Evolutionary conservation across 2,329 filamentous ascomycete genomes (phyloP), one percentile per base, ranked within the genome.

Genomic region (Lasiodiplodia citricola): DNA sequence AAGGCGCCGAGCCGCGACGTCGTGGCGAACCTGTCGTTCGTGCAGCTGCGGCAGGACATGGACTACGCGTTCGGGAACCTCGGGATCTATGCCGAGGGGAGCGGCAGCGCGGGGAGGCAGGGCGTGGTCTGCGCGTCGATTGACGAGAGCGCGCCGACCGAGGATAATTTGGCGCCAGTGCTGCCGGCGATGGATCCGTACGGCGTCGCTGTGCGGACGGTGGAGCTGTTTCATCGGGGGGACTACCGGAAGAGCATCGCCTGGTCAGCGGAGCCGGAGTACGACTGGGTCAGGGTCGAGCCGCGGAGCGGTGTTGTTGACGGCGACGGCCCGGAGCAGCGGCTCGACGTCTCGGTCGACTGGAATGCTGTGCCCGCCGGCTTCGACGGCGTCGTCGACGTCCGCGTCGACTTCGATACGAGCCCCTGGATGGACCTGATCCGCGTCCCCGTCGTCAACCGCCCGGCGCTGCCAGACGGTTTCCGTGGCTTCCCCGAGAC

Each of bases 1-100:
- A 88, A 91, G 74, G 88, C 91, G 73, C 87, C 90, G 1, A 90
- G 90, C 86, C 81, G 88, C 35, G 90, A 92, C 73, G 84, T 85
- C 0, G 81, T 90, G 3, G 87, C 88, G 0, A 83, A 86, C 4
- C 80, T 90, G 70, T 78, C 82, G 3, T 88, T 86, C 67, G 86
- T 89, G 1, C 86, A 89, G 74, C 35, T 70, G 82, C 81, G 6
- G 80, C 80, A 2, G 85, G 87, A 69, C 83, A 83, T 25, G 85
- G 84, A 21, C 78, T 90, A 10, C 83, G 86, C 5, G 28, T 71
- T 71, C 58, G 88, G 88, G 13, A 82, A 87, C 54, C 80, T 91
- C 56, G 87, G 89, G 35, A 79, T 91, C 65, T 81, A 84, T 2
- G 82, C 89, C 1, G 88, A 91, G 73, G 88, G 85, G 1, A 84